Evolutionary conservation across 306 rosid genomes (phyloP).

Genomic region (Fagus crenata): DNA sequence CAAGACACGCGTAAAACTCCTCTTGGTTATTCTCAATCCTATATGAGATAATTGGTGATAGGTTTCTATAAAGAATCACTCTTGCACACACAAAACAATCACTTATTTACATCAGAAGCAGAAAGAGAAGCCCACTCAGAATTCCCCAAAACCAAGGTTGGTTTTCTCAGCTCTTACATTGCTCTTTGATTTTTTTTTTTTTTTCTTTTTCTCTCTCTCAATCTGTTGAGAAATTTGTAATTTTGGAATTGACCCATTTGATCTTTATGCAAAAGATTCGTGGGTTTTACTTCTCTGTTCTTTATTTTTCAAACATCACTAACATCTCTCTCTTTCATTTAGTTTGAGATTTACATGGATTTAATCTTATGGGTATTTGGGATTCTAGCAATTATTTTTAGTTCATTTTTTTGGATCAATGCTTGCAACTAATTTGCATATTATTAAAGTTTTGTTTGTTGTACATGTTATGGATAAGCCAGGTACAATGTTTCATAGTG

Average conservation of each 20-base stretch:
- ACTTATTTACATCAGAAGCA: background rate
- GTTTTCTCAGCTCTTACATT: conserved; percentile 10
- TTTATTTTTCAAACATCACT: background rate
- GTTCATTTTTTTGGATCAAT: background rate
- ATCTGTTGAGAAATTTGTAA: background rate
- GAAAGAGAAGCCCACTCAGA: conserved; percentile 4
- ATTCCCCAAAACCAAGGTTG: conserved; percentile 26
- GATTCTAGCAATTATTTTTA: background rate
- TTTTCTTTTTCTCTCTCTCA: background rate
- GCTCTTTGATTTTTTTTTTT: background rate
- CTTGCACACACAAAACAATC: background rate
- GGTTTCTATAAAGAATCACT: background rate
- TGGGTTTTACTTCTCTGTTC: background rate
- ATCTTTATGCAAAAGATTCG: background rate
- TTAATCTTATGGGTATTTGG: background rate
- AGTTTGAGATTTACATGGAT: background rate
- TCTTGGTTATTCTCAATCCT: conserved; percentile 18
- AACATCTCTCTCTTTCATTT: background rate
- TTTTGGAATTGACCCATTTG: background rate
- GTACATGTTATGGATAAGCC: conserved; percentile 1
- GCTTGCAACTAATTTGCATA: background rate
- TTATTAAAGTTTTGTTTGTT: background rate
- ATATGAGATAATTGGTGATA: background rate
- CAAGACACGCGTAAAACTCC: conserved; percentile 27
- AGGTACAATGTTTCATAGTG: background rate